Evolutionary conservation across 495 filamentous ascomycete genomes (phyloP), one percentile per base, ranked within the genome.

Genomic region (Aspergillus nidulans): DNA sequence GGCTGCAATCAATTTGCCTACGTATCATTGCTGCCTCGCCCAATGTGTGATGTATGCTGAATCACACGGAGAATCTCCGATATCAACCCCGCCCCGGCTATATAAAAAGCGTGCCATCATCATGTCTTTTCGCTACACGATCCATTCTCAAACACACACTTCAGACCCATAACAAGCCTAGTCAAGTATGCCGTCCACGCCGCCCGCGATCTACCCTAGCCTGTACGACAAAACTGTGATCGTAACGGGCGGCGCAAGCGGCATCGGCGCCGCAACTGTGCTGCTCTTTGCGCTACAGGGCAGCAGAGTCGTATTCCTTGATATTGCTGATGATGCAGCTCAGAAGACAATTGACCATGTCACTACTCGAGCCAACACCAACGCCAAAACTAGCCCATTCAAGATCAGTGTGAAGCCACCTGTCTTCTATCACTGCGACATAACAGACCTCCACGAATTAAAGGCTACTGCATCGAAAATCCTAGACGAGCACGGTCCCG

Each of bases 231-330:
- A 72, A 62, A 76, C 69, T 28, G 77, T 81, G 41, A 59, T 81
- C 25, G 73, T 81, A 57, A 74, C 77, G 0, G 78, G 78, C 55
- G 78, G 76, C 21, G 77, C 78, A 2, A 73, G 76, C 7, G 78
- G 78, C 26, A 77, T 81, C 62, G 78, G 78, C 10, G 76, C 76
- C 6, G 72, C 75, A 50, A 62, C 63, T 6, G 73, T 74, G 40
- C 64, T 71, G 59, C 58, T 62, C 21, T 80, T 80, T 57, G 72
- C 74, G 18, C 65, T 66, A 13, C 69, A 78, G 43, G 77, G 77
- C 26, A 65, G 77, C 20, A 54, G 76, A 49, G 69, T 80, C 48
- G 56, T 80, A 42, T 70, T 80, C 62, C 67, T 79, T 23, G 78
- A 81, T 48, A 64, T 79, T 20, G 66, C 70, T 26, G 63, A 71